Conservation (phyloP, 2,329 filamentous ascomycete genomes). For the Sclerotinia borealis region DNA sequence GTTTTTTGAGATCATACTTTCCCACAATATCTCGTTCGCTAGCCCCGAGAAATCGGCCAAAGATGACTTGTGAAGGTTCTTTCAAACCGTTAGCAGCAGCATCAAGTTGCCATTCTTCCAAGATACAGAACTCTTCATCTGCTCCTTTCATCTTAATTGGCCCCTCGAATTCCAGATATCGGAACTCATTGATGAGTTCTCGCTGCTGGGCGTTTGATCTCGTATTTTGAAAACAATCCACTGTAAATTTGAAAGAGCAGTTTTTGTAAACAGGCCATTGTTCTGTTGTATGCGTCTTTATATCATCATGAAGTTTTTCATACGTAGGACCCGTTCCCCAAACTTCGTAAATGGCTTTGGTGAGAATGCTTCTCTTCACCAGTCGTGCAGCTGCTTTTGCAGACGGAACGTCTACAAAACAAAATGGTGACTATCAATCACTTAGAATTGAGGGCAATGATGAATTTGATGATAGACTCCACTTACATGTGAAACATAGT, state of each 20-base stretch:
- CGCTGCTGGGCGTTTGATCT: constrained; percentile 57
- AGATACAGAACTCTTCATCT: constrained; percentile 69
- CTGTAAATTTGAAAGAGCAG: constrained; percentile 71
- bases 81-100: constrained; percentile 42
- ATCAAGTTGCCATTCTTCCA: constrained; percentile 69
- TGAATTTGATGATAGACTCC: constrained; percentile 4
- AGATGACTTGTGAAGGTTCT: constrained; percentile 57
- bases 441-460: constrained; percentile 17
- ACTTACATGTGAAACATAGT: constrained; percentile 68
- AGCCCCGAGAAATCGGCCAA: constrained; percentile 65
- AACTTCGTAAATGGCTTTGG: constrained; percentile 78
- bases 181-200: constrained; percentile 76
- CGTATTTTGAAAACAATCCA: constrained; percentile 78
- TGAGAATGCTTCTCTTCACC: constrained; percentile 71
- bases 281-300: constrained; percentile 52
- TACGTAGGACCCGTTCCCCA: constrained; percentile 73
- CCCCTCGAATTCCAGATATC: constrained; percentile 71
- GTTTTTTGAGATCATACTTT: constrained; percentile 85
- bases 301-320: constrained; percentile 58
- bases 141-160: constrained; percentile 70
- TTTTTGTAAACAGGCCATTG: constrained; percentile 62
- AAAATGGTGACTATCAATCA: constrained; percentile 69
- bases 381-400: constrained; percentile 59
- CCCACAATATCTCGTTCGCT: constrained; percentile 62
- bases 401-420: constrained; percentile 64